A percentile compares a stretch with the other conserved stretches of the same genome.
Conservation (phyloP, 2,329 filamentous ascomycete species). For the Akanthomyces dipterigenus region DNA sequence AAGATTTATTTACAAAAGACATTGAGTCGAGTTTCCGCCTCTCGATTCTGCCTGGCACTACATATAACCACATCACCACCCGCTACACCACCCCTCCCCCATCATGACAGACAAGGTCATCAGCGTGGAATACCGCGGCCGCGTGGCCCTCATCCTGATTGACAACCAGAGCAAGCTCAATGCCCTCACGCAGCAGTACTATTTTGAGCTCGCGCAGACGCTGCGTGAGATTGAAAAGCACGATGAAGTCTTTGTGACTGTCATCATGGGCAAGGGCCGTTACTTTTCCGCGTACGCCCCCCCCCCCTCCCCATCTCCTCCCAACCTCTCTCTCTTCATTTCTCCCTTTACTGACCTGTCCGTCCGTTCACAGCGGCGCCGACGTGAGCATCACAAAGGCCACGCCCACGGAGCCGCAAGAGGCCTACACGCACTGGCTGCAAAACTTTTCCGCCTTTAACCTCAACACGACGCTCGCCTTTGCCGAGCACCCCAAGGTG, state of each 20-base stretch:
- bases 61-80: neutral
- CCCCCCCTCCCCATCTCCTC: neutral
- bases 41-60: neutral
- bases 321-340: too few species aligned
- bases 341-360: neutral
- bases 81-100: neutral
- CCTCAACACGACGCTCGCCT: conserved; percentile 80
- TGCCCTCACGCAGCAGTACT: conserved; percentile 63
- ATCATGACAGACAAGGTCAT: conserved; percentile 20
- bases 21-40: too few species aligned
- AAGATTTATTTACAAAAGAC: too few species aligned
- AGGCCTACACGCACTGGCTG: conserved; percentile 51
- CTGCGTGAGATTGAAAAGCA: conserved; percentile 71
- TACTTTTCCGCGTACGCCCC: conserved; percentile 76
- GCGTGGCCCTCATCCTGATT: conserved; percentile 70
- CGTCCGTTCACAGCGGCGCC: conserved; percentile 66
- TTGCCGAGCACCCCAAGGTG: conserved; percentile 91
- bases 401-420: conserved; percentile 28
- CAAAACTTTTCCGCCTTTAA: conserved; percentile 75
- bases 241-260: conserved; percentile 76
- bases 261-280: conserved; percentile 76
- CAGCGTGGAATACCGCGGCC: conserved; percentile 33
- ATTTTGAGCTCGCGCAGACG: conserved; percentile 68
- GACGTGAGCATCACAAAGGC: conserved; percentile 58
- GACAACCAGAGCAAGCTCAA: conserved; percentile 83